These are phyloP conservation scores for Colletotrichum ledebouriae DNA, from an alignment of 2,329 filamentous ascomycete genomes.

Conservation along the genomic window DNA sequence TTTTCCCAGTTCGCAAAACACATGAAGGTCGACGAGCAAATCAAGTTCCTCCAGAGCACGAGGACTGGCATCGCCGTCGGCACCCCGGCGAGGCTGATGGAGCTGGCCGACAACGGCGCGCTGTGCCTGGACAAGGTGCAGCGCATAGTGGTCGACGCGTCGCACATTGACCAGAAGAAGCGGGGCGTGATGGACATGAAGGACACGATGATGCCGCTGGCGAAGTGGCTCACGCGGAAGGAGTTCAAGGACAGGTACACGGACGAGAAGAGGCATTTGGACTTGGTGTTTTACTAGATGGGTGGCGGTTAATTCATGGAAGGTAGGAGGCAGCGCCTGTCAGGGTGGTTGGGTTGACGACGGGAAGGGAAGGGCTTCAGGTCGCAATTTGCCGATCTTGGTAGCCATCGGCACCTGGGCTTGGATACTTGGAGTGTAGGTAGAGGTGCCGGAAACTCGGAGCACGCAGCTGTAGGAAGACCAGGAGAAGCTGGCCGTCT, in stretches of 20 bases:
- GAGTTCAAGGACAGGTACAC: conserved; percentile 80
- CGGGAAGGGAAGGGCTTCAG: background rate
- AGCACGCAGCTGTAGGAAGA: background rate
- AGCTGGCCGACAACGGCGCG: conserved; percentile 84
- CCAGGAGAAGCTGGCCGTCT: background rate
- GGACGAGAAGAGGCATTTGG: conserved; percentile 68
- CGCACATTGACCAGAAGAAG: conserved; percentile 95
- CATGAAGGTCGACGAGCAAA: conserved; percentile 92
- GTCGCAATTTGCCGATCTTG: too few species aligned
- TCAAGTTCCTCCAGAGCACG: conserved; percentile 77
- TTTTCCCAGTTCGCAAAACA: conserved; percentile 85
- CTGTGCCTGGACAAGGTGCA: conserved; percentile 79
- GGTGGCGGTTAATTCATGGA: background rate
- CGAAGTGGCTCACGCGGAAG: conserved; percentile 77
- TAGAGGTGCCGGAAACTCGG: too few species aligned
- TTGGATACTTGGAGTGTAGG: too few species aligned
- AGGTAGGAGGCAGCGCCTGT: too few species aligned
- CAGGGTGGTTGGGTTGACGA: background rate
- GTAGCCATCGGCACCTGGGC: too few species aligned
- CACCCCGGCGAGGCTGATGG: conserved; percentile 85
- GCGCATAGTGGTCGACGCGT: conserved; percentile 89
- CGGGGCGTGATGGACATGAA: conserved; percentile 95
- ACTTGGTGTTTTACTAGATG: conserved; percentile 73
- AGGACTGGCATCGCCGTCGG: conserved; percentile 90
- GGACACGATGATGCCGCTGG: conserved; percentile 86